Conservation (phyloP, 73 alveolate species). For the Paramecium sonneborni region DNA sequence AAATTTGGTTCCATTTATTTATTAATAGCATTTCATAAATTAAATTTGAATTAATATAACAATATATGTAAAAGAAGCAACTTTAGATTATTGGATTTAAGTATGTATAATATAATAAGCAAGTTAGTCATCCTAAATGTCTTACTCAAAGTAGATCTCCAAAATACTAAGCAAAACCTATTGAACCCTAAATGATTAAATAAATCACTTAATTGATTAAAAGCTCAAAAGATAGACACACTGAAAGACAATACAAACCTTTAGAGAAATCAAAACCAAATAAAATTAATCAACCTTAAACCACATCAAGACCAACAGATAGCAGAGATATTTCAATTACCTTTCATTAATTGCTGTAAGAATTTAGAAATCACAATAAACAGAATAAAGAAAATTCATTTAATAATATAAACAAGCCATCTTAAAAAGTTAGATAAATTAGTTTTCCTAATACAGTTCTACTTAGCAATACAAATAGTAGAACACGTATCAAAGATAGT, state of each 20-base stretch:
- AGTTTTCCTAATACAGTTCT: constrained; percentile 33
- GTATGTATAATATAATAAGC: neutral
- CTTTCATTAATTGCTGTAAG: constrained; percentile 8
- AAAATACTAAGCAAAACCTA: neutral
- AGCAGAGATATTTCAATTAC: neutral
- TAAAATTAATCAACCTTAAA: neutral
- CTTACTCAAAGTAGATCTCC: constrained; percentile 57
- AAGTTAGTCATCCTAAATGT: constrained; percentile 54
- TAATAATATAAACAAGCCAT: constrained; percentile 15
- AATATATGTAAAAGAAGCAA: constrained; percentile 6
- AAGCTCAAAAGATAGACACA: constrained; percentile 3
- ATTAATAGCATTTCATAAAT: neutral
- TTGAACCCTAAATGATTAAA: neutral
- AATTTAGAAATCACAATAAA: neutral
- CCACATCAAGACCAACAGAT: constrained; percentile 23
- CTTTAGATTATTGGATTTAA: neutral
- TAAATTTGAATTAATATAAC: constrained; percentile 28
- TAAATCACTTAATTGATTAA: constrained; percentile 9
- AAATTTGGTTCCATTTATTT: neutral
- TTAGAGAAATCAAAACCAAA: neutral
- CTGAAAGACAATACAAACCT: neutral
- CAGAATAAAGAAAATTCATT: constrained; percentile 24
- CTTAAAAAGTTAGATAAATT: constrained; percentile 14
- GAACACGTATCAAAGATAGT: constrained; percentile 41
- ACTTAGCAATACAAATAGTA: neutral